Percentiles rank a stretch among this genome's conserved stretches.
Conservation (phyloP, 2,329 filamentous ascomycete genomes). For the Lojkania enalia region DNA sequence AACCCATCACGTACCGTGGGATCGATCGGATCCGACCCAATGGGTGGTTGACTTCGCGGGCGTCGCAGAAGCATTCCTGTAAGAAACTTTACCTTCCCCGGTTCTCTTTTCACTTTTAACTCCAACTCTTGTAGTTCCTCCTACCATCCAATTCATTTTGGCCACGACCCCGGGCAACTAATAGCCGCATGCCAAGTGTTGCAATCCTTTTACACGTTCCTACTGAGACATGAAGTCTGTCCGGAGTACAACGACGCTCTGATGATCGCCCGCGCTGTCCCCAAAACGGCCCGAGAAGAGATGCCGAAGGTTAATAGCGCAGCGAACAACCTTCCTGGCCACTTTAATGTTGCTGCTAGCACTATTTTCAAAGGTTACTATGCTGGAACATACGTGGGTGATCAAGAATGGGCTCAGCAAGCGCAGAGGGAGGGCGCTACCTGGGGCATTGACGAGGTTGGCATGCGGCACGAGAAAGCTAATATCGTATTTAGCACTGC, state of each 20-base stretch:
- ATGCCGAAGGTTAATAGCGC: slow-evolving; percentile 62
- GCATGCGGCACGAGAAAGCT: slow-evolving; percentile 53
- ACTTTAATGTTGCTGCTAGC: slow-evolving; percentile 78
- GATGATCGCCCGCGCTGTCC: slow-evolving; percentile 65
- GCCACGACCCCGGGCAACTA: slow-evolving; percentile 55
- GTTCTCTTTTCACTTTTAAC: slow-evolving; percentile 16
- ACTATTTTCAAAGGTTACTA: slow-evolving; percentile 66
- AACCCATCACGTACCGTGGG: slow-evolving; percentile 60
- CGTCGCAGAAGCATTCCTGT: slow-evolving; percentile 79
- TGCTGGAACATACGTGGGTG: slow-evolving; percentile 47
- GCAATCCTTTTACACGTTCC: slow-evolving; percentile 85
- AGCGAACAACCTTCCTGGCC: slow-evolving; percentile 64
- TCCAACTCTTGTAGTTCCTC: slow-evolving; percentile 54
- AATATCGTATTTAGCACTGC: slow-evolving; percentile 55
- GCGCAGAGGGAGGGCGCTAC: slow-evolving; percentile 20
- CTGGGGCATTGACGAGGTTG: slow-evolving; percentile 23
- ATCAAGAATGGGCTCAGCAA: slow-evolving; percentile 47
- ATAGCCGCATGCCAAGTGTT: slow-evolving; percentile 68
- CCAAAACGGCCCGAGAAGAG: slow-evolving; percentile 68
- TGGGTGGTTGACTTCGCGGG: slow-evolving; percentile 82
- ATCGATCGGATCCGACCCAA: slow-evolving; percentile 53
- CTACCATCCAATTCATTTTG: slow-evolving; percentile 57
- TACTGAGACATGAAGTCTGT: slow-evolving; percentile 82
- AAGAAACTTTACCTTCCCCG: slow-evolving; percentile 32
- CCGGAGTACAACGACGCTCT: slow-evolving; percentile 75